These are phyloP conservation scores for Penicillium capsulatum DNA, from an alignment of 2,329 filamentous ascomycete species.

Conservation along the genomic window DNA sequence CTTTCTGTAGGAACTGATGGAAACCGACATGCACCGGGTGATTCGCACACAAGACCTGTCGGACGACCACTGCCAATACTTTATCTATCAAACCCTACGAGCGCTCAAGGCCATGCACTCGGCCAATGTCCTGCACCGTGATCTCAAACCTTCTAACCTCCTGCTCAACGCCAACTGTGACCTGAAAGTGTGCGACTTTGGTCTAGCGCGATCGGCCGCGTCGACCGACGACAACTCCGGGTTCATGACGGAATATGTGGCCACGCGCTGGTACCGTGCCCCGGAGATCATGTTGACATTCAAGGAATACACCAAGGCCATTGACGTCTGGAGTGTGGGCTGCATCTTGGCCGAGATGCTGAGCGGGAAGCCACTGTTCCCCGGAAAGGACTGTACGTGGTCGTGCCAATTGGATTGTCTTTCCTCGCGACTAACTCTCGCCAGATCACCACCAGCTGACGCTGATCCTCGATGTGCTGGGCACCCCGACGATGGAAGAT, in stretches of 20 bases:
- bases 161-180: slow-evolving; percentile 98
- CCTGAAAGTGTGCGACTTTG: slow-evolving; percentile 98
- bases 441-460: slow-evolving; percentile 98
- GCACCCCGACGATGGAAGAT: slow-evolving; percentile 98
- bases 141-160: slow-evolving; percentile 95
- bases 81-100: slow-evolving; percentile 98
- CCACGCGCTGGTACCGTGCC: slow-evolving; percentile 97
- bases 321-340: slow-evolving; percentile 98
- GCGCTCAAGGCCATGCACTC: slow-evolving; percentile 99
- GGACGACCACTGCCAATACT: slow-evolving; percentile 99
- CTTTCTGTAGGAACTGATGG: slow-evolving; percentile 80
- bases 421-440: too few species aligned
- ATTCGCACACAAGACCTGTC: slow-evolving; percentile 98
- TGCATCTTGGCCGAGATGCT: slow-evolving; percentile 99
- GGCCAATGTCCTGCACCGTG: slow-evolving; percentile 93
- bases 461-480: slow-evolving; percentile 92
- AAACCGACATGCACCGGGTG: slow-evolving; percentile 98
- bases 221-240: slow-evolving; percentile 99
- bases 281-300: slow-evolving; percentile 99
- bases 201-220: slow-evolving; percentile 87
- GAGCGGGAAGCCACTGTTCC: slow-evolving; percentile 95
- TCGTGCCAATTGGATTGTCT: neutral
- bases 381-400: slow-evolving; percentile 89
- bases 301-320: slow-evolving; percentile 99
- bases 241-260: slow-evolving; percentile 99